These are phyloP conservation scores for Balakata baccata DNA, from an alignment of 345 rosid species.

Conservation along the genomic window DNA sequence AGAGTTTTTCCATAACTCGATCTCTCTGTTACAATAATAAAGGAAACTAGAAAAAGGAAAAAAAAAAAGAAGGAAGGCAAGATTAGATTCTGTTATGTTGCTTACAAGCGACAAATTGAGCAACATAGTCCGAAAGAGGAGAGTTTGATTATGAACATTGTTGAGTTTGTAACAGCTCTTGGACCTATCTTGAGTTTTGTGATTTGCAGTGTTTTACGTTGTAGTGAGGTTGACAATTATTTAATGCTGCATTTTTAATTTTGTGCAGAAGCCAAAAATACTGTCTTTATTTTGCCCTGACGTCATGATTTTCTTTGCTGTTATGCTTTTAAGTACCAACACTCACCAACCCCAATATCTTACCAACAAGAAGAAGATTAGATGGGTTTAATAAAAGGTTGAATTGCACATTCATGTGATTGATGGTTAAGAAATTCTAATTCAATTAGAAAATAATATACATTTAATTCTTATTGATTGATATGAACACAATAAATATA, in stretches of 20 bases:
- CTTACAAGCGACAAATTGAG: conserved; percentile 22
- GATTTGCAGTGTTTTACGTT: conserved; percentile 18
- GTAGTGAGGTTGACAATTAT: conserved; percentile 17
- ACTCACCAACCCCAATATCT: no score
- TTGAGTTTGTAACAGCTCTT: conserved; percentile 20
- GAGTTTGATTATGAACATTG: conserved; percentile 18
- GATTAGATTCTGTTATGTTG: conserved; percentile 25
- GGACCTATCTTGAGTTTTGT: conserved; percentile 28
- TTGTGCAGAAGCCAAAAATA: no score
- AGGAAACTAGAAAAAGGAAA: background rate
- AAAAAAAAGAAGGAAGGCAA: background rate
- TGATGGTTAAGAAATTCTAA: no score
- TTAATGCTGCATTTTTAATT: conserved; percentile 2
- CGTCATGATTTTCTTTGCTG: background rate
- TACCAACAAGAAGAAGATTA: background rate
- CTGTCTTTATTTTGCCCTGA: background rate
- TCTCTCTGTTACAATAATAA: conserved; percentile 40
- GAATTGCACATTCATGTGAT: no score
- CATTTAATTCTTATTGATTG: no score
- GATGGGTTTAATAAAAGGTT: background rate
- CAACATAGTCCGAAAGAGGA: conserved; percentile 23
- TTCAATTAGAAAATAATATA: no score
- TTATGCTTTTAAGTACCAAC: no score
- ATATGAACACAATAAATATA: no score
- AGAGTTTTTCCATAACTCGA: conserved; percentile 9